Base-by-base conservation (phyloP, 2,329 filamentous ascomycete species). In the Boeremia lycopersici region DNA sequence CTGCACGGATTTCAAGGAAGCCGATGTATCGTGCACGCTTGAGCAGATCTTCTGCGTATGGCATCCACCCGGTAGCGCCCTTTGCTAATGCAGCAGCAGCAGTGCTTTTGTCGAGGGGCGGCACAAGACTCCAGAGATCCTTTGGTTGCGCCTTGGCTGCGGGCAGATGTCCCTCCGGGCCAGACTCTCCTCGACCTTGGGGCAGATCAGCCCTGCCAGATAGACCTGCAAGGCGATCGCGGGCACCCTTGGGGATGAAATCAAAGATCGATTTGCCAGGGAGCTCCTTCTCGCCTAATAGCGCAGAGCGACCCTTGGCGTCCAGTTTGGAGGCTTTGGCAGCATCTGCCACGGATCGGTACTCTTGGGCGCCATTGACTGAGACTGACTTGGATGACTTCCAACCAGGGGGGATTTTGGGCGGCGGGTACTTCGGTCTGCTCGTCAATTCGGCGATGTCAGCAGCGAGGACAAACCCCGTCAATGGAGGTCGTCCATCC, bases 231-330 rank as follows among this genome's bases (percentile, higher is more conserved):
- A 99, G 83, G 25, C 88, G 86, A 46, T 93, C 88, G 57, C 95
- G 86, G 3, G 90, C 86, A 30, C 89, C 84, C 0, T 90, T 82
- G 0, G 90, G 90, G 61, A 99, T 83, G 74, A 90, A 99, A 75
- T 98, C 93, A 73, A 98, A 99, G 2, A 99, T 87, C 0, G 95
- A 98, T 77, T 98, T 97, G 0, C 91, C 91, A 0, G 93, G 93
- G 0, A 98, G 79, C 31, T 86, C 84, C 34, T 85, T 81, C 76
- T 97, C 93, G 31, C 93, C 93, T 1, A 98, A 81, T 0, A 96
- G 80, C 4, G 86, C 86, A 11, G 92, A 93, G 58, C 95, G 86
- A 36, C 88, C 81, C 68, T 86, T 88, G 0, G 91, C 87, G 70
- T 96, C 86, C 8, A 96, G 81, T 1, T 81, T 85, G 0, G 91